Conservation (phyloP, 257 asterid genomes). For the Plantago elongata region DNA sequence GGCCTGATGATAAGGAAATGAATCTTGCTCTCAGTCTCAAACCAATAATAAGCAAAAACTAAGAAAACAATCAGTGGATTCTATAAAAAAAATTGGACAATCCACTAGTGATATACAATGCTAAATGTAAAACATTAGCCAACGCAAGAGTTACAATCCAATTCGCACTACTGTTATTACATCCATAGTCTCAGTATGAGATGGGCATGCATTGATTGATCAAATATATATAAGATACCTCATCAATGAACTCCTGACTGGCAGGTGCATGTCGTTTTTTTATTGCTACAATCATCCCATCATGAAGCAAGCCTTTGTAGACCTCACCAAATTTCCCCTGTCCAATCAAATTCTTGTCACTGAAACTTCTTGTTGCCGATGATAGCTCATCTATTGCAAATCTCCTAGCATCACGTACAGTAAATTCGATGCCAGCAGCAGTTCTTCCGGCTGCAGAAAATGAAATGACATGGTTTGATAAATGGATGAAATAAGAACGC, state of each 20-base stretch:
- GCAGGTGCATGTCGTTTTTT: constrained; percentile 64
- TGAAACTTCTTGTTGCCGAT: constrained; percentile 60
- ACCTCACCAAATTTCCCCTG: constrained; percentile 92
- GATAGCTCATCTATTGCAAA: constrained; percentile 68
- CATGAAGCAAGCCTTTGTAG: constrained; percentile 83
- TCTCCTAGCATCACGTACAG: constrained; percentile 63
- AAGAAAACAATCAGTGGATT: constrained; percentile 6
- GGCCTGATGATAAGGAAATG: constrained; percentile 51
- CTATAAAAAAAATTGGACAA: constrained; percentile 4
- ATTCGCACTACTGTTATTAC: too few species aligned
- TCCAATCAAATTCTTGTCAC: constrained; percentile 73
- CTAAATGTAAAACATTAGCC: background rate
- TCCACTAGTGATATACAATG: constrained; percentile 4
- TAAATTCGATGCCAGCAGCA: constrained; percentile 50
- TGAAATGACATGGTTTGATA: constrained; percentile 16
- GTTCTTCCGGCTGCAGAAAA: constrained; percentile 50
- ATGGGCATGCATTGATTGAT: too few species aligned
- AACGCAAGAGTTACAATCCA: background rate
- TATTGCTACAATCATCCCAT: constrained; percentile 84
- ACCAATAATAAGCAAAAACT: constrained; percentile 16
- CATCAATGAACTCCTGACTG: constrained; percentile 61
- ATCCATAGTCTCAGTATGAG: background rate
- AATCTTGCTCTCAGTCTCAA: constrained; percentile 26
- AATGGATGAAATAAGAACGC: background rate
- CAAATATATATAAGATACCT: constrained; percentile 35